Evolutionary conservation across 1,139 yeast species (phyloP), one percentile per base, ranked within the genome.

Genomic region (Suhomyces atakaporum): DNA sequence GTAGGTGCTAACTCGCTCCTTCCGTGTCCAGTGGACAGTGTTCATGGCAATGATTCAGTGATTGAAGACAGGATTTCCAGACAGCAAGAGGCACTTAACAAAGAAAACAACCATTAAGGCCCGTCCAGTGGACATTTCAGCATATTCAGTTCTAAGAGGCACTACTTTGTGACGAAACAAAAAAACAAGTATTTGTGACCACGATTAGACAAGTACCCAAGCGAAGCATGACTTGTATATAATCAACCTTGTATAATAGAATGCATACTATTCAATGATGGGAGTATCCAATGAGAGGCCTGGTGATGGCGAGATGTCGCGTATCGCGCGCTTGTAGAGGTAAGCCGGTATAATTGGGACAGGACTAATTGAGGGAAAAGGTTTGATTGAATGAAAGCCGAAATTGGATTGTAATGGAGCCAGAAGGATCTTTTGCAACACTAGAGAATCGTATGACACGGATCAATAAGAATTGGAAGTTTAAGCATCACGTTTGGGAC

Each of bases 21-120:
- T 33, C 89, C 89, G n/a, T 84, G 94, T 62, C 94, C 94, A 1
- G 82, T 81, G 14, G 83, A 79, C 47, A 51, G 53, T 31, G 67
- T 66, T 10, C 70, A 66, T 43, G 70, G 69, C 7, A 70, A 70
- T 45, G 77, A 70, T 24, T 60, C 75, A 3, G 57, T 59, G 4
- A 45, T 64, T 9, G 72, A 69, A 31, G 66, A 65, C 23, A 45
- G 53, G 19, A 36, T 50, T 32, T 45, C 35, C 16, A 40, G 40
- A 40, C 38, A 42, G 25, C 47, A 46, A 23, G 42, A 42, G 22
- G 29, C 24, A 3, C n/a, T 16, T 12, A 26, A 16, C 10, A 29
- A 24, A n/a, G 15, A 24, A n/a, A 10, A 11, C 12, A 15, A 7
- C n/a, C 5, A 24, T n/a, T 6, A 24, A 5, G 7, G n/a, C 7